A percentile compares a stretch with the other conserved stretches of the same genome.
phyloP scores from a whole-genome alignment of 495 filamentous ascomycete species.

The Baudoinia panamericana region DNA sequence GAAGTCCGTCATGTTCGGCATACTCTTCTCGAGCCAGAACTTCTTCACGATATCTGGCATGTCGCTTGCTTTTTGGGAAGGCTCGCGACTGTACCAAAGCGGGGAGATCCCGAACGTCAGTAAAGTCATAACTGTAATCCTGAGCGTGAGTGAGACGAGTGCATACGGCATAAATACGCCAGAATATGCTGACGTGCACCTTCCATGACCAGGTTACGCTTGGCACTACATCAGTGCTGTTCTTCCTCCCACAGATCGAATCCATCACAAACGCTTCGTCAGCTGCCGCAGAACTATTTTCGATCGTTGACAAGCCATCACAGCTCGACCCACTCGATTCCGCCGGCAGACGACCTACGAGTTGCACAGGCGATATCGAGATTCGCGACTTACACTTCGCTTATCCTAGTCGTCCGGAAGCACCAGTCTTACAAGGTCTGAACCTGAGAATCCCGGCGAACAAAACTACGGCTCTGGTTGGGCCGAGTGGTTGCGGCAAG shows the following conservation, averaged over 20 bases:
- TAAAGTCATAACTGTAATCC: constrained; percentile 19
- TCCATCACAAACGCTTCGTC: constrained; percentile 29
- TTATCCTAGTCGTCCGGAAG: constrained; percentile 22
- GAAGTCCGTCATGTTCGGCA: constrained; percentile 12
- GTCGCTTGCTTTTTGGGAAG: constrained; percentile 21
- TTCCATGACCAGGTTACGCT: constrained; percentile 13
- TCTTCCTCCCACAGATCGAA: constrained; percentile 8
- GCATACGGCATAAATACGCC: too few species aligned
- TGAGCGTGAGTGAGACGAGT: neutral
- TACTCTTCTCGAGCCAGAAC: constrained; percentile 11
- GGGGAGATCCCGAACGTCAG: constrained; percentile 15
- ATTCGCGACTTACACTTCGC: constrained; percentile 21
- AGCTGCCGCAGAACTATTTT: constrained; percentile 31
- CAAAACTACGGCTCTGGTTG: constrained; percentile 28
- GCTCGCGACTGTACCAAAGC: constrained; percentile 11
- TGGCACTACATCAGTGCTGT: constrained; percentile 10
- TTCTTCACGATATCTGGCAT: constrained; percentile 16
- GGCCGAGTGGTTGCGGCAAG: constrained; percentile 26
- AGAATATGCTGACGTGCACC: constrained; percentile 17
- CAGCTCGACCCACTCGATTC: constrained; percentile 25
- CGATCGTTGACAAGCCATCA: constrained; percentile 27
- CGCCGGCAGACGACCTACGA: constrained; percentile 18
- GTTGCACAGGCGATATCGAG: constrained; percentile 21
- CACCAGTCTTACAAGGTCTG: constrained; percentile 20
- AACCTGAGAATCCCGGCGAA: constrained; percentile 19